Evolutionary conservation across 1,284 basidiomycete species (phyloP).

Genomic region (Pascua guehoae): DNA sequence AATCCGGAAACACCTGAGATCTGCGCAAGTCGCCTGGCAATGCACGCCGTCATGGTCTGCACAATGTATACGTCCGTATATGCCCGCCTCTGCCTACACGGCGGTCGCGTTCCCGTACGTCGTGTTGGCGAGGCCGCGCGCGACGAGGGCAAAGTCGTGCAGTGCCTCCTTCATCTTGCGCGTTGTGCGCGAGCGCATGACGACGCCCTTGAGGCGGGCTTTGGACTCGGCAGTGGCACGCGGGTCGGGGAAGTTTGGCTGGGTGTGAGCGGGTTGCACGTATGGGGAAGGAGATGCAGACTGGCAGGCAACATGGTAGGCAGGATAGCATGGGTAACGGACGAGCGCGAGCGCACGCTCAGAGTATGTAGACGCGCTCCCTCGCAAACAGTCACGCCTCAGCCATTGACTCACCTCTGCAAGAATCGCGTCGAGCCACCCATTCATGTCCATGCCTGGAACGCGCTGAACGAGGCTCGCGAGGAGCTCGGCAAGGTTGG

Average conservation of each 20-base stretch:
- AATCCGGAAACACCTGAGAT: too few relatives aligned
- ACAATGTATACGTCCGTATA: conserved; percentile 1
- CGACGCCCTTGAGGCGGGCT: conserved; percentile 67
- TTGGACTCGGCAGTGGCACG: conserved; percentile 60
- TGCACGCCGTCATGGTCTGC: neutral
- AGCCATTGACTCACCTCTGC: conserved; percentile 57
- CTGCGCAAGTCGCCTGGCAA: too few relatives aligned
- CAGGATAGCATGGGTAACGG: too few relatives aligned
- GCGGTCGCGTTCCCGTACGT: conserved; percentile 48
- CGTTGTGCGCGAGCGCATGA: conserved; percentile 53
- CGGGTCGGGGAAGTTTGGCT: conserved; percentile 39
- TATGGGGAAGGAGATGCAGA: neutral
- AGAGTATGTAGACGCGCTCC: too few relatives aligned
- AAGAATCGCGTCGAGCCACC: conserved; percentile 69
- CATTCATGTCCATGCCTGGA: conserved; percentile 55
- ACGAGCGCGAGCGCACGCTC: too few relatives aligned
- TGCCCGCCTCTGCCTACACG: conserved; percentile 8
- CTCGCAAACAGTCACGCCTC: neutral
- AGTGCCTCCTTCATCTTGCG: conserved; percentile 49
- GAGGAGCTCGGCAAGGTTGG: conserved; percentile 75
- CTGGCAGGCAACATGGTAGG: too few relatives aligned
- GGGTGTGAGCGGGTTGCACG: neutral
- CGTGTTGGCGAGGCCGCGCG: conserved; percentile 46
- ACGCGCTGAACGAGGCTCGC: conserved; percentile 61
- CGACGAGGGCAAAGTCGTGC: conserved; percentile 50